A percentile compares a stretch with the other conserved stretches of the same genome.
Evolutionary conservation across 2,329 filamentous ascomycete species (phyloP).

Genomic region (Dactylellina cionopaga): DNA sequence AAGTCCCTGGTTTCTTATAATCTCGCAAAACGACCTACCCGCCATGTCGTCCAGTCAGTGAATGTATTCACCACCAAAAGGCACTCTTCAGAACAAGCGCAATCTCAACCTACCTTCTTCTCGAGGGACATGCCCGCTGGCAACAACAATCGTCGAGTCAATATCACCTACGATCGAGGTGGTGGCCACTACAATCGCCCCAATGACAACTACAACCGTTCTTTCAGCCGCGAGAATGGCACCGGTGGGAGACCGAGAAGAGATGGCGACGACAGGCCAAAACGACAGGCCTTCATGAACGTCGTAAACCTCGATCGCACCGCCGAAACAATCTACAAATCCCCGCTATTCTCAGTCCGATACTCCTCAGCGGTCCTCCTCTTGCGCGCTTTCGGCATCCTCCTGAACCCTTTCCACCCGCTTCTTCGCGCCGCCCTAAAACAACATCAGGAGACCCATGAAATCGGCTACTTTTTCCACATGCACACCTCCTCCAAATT

Average conservation of each 20-base stretch:
- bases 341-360: constrained; percentile 19
- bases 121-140: neutral
- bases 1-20: constrained; percentile 5
- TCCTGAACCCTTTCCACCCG: constrained; percentile 48
- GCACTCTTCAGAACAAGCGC: neutral
- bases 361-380: constrained; percentile 48
- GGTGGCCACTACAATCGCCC: no score
- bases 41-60: neutral
- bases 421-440: constrained; percentile 36
- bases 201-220: neutral
- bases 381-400: constrained; percentile 27
- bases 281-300: constrained; percentile 22
- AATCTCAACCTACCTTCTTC: no score
- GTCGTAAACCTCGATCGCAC: neutral
- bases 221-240: neutral
- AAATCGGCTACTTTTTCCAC: constrained; percentile 46
- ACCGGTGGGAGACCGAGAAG: neutral
- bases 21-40: constrained; percentile 16
- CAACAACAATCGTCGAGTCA: neutral
- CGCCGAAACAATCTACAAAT: constrained; percentile 24
- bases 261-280: neutral
- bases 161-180: no score
- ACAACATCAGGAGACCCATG: constrained; percentile 36
- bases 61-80: neutral
- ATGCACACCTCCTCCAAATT: constrained; percentile 46